phyloP scores from a whole-genome alignment of 1,139 yeast genomes.

The Zhuliangozyma blackwelliae region DNA sequence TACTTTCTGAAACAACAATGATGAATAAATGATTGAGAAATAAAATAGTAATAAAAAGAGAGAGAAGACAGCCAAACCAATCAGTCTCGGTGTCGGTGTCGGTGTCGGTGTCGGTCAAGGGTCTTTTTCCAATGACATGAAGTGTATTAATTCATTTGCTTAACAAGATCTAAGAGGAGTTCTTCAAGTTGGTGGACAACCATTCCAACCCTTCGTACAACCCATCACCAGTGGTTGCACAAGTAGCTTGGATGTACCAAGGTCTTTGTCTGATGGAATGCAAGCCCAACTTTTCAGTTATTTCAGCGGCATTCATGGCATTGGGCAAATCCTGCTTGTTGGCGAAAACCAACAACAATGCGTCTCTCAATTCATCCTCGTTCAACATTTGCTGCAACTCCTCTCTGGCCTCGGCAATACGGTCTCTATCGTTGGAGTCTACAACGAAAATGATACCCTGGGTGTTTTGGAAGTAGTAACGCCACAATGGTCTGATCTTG shows the following conservation, averaged over 20 bases:
- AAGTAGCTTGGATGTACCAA: slow-evolving; percentile 41
- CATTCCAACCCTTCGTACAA: slow-evolving; percentile 43
- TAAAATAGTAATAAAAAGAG: no score
- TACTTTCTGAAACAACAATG: no score
- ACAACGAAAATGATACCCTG: slow-evolving; percentile 41
- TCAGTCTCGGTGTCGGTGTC: no score
- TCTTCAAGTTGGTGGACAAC: slow-evolving; percentile 37
- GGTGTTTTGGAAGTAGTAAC: slow-evolving; percentile 42
- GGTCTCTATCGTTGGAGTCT: slow-evolving; percentile 42
- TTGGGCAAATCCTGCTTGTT: slow-evolving; percentile 43
- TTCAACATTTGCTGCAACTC: slow-evolving; percentile 43
- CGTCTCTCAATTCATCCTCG: slow-evolving; percentile 42
- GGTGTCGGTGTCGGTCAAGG: no score
- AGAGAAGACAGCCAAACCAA: no score
- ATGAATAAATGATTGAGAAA: not conserved
- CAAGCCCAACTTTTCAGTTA: slow-evolving; percentile 40
- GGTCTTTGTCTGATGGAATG: slow-evolving; percentile 42
- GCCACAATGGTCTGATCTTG: slow-evolving; percentile 42
- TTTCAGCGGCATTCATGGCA: slow-evolving; percentile 43
- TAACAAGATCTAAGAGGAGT: slow-evolving; percentile 10
- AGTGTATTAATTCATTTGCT: not conserved
- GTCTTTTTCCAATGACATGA: no score
- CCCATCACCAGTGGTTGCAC: slow-evolving; percentile 43
- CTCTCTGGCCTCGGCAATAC: slow-evolving; percentile 42
- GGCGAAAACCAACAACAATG: slow-evolving; percentile 39